These are phyloP conservation scores for Cyberlindnera nakhonratchasimensis DNA, from an alignment of 805 yeast species.

Conservation along the genomic window DNA sequence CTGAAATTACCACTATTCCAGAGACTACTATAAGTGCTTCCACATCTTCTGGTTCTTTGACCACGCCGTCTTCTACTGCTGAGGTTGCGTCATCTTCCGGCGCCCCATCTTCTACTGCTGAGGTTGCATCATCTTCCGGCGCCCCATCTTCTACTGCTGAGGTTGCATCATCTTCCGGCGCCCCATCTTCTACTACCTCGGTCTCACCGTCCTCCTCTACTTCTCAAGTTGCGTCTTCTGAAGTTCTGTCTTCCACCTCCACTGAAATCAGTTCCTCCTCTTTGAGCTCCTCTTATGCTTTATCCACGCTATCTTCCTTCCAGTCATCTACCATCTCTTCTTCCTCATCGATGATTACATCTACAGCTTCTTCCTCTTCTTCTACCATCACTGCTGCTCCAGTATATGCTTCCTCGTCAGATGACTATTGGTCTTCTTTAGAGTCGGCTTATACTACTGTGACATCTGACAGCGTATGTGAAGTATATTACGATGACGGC, in stretches of 20 bases:
- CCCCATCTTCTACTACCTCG: constrained; percentile 3
- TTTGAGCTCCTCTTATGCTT: no score
- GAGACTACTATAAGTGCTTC: constrained; percentile 6
- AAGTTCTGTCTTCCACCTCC: not conserved
- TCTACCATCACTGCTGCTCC: constrained; percentile 19
- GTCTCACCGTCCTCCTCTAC: constrained; percentile 4
- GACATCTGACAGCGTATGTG: constrained; percentile 27
- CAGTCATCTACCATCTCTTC: constrained; percentile 9
- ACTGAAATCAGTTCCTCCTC: not conserved
- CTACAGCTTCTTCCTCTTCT: constrained; percentile 9
- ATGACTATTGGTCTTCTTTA: constrained; percentile 6
- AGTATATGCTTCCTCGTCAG: not conserved
- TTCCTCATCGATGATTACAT: constrained; percentile 7
- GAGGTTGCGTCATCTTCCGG: constrained; percentile 3
- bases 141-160: not conserved
- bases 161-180: constrained; percentile 2
- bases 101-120: not conserved
- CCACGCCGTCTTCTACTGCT: constrained; percentile 8
- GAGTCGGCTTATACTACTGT: constrained; percentile 23
- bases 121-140: constrained; percentile 1
- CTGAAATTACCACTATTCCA: constrained; percentile 12
- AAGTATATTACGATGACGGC: constrained; percentile 27
- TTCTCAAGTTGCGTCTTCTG: not conserved
- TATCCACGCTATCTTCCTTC: no score
- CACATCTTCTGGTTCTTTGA: constrained; percentile 6